Conservation (phyloP, 2,329 filamentous ascomycete genomes). For the Pseudonectria buxi region DNA sequence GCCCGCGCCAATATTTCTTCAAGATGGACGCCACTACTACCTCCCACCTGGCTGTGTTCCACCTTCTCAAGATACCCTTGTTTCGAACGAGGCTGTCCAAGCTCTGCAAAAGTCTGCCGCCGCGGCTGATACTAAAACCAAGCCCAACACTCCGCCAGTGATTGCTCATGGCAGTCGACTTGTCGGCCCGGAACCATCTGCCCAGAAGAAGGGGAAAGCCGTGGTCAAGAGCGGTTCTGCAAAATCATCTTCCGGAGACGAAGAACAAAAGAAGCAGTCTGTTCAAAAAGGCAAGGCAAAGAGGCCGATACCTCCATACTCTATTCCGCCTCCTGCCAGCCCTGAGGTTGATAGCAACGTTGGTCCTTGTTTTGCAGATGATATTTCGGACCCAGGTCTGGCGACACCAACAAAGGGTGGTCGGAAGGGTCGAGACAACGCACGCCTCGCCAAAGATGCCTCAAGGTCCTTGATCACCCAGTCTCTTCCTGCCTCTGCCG, state of each 20-base stretch:
- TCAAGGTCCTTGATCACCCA: slow-evolving; percentile 8
- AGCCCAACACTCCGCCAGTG: slow-evolving; percentile 1
- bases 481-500: slow-evolving; percentile 17
- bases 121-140: slow-evolving; percentile 11
- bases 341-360: slow-evolving; percentile 1
- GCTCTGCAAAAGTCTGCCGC: slow-evolving; percentile 23
- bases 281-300: too few relatives aligned
- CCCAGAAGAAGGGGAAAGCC: background rate
- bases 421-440: slow-evolving; percentile 7
- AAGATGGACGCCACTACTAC: slow-evolving; percentile 22
- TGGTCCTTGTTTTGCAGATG: background rate
- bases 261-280: too few relatives aligned
- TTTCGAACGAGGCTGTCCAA: slow-evolving; percentile 17
- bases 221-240: background rate
- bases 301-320: too few relatives aligned
- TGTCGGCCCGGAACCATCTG: background rate
- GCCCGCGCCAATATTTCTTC: slow-evolving; percentile 10
- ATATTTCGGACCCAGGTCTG: slow-evolving; percentile 5
- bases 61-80: background rate
- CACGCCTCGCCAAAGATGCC: slow-evolving; percentile 5
- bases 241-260: too few relatives aligned
- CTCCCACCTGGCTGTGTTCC: slow-evolving; percentile 5
- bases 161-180: slow-evolving; percentile 9
- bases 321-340: too few relatives aligned
- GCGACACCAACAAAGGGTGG: slow-evolving; percentile 16